Conservation (phyloP, 768 basidiomycete genomes). For the Podaxis sp. region DNA sequence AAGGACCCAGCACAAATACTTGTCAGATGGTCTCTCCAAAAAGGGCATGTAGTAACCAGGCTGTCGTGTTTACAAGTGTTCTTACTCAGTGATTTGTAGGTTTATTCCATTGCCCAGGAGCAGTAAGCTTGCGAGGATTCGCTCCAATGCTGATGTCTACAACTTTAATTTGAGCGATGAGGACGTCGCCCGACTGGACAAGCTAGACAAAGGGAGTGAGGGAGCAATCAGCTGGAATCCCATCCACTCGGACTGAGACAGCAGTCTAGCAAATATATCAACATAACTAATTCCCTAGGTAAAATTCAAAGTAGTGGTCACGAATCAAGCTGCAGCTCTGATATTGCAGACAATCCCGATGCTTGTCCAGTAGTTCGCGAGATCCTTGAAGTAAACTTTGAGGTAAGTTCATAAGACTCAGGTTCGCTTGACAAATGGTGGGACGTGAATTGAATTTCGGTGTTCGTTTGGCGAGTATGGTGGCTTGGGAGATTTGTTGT, state of each 20-base stretch:
- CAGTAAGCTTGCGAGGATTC: conserved; percentile 65
- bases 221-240: conserved; percentile 88
- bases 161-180: conserved; percentile 67
- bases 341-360: conserved; percentile 11
- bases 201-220: conserved; percentile 66
- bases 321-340: conserved; percentile 12
- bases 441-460: conserved; percentile 29
- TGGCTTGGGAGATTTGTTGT: conserved; percentile 9
- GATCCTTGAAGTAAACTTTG: background rate
- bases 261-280: background rate
- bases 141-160: conserved; percentile 69
- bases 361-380: conserved; percentile 1
- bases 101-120: conserved; percentile 85
- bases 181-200: conserved; percentile 67
- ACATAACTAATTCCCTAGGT: background rate
- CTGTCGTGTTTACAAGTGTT: background rate
- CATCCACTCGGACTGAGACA: conserved; percentile 46
- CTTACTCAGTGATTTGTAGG: conserved; percentile 33
- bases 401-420: conserved; percentile 24
- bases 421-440: conserved; percentile 19
- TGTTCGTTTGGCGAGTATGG: conserved; percentile 24
- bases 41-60: conserved; percentile 46
- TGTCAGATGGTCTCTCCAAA: conserved; percentile 88
- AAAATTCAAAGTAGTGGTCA: conserved; percentile 5
- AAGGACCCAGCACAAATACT: conserved; percentile 77